A percentile compares a stretch with the other conserved stretches of the same genome.
These are phyloP conservation scores for Gautieria morchelliformis DNA, from an alignment of 768 basidiomycete species.

Conservation along the genomic window DNA sequence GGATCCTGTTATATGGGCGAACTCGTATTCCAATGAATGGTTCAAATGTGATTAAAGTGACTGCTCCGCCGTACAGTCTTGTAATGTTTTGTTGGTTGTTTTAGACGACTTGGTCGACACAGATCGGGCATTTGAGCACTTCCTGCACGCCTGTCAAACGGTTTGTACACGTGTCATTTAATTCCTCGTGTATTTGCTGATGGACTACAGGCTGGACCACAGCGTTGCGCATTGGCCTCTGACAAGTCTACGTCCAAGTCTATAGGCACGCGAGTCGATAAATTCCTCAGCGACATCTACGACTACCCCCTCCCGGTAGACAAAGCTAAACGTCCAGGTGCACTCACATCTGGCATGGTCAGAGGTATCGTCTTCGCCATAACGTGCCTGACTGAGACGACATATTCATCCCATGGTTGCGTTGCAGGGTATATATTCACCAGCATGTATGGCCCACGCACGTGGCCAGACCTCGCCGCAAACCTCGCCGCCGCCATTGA, in stretches of 20 bases:
- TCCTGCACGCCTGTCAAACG: constrained; percentile 19
- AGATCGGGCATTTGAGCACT: constrained; percentile 17
- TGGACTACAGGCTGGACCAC: constrained; percentile 17
- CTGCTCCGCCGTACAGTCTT: background rate
- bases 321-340: constrained; percentile 15
- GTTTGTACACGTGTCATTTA: constrained; percentile 9
- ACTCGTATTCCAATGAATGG: constrained; percentile 11
- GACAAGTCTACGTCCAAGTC: constrained; percentile 11
- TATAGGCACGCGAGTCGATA: constrained; percentile 15
- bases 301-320: constrained; percentile 20
- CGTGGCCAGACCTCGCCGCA: constrained; percentile 15
- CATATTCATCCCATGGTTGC: background rate
- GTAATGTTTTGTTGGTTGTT: constrained; percentile 10
- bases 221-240: constrained; percentile 18
- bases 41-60: background rate
- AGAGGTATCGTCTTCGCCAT: constrained; percentile 10
- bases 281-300: constrained; percentile 15
- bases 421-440: constrained; percentile 7
- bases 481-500: constrained; percentile 15
- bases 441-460: constrained; percentile 14
- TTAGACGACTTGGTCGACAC: constrained; percentile 17
- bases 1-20: constrained; percentile 21
- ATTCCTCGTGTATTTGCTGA: background rate
- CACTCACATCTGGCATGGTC: constrained; percentile 19
- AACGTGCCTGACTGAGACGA: no score